Base-by-base conservation (phyloP, 441 rosid genomes). In the Jatropha podagrica region DNA sequence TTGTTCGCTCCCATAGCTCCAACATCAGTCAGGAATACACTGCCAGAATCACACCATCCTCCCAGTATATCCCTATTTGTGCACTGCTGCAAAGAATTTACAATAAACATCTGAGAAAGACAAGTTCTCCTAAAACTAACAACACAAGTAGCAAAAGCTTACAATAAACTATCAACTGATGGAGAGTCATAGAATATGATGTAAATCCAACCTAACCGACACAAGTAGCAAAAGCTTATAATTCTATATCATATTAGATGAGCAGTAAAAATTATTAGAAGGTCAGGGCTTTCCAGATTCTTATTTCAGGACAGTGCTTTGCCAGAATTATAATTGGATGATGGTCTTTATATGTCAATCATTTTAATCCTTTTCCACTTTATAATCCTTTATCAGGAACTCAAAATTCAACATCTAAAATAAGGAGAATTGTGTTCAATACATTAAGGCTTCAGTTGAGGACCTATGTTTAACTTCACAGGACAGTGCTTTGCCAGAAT, bases 11-110 rank as follows among this genome's bases (percentile, higher is more conserved):
- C 73, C 66, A 2, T 79, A 56, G 80, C 74, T 54, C 60, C 81
- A 62, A 88, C 77, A 37, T 90, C 92, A 42, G 85, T 92, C 70
- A 90, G 77, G 13, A 88, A 88, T 65, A 88, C 80, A 80, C 89
- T 86, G 40, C 89, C 89, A 0, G 92, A 90, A 79, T 87, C 89
- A 41, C 91, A 86, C 94, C 94, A 90, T 56, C 94, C 91, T 5
- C 90, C 92, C 70, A 86, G n/a, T 20, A 87, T 72, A 72, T 88
- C 94, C 74, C 76, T 79, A 82, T 81, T 78, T 8, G 78, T 80
- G 77, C 86, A 83, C 92, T 58, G 73, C 73, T 68, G 59, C 78
- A 56, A 67, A n/a, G 37, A 37, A 18, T 42, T 48, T 27, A 49
- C n/a, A 3, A 20, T 4, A 68, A 49, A 48, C 49, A 9, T 38